A percentile compares a stretch with the other conserved stretches of the same genome.
These are phyloP conservation scores for Pogostemon cablin DNA, from an alignment of 257 asterid species.

Conservation along the genomic window DNA sequence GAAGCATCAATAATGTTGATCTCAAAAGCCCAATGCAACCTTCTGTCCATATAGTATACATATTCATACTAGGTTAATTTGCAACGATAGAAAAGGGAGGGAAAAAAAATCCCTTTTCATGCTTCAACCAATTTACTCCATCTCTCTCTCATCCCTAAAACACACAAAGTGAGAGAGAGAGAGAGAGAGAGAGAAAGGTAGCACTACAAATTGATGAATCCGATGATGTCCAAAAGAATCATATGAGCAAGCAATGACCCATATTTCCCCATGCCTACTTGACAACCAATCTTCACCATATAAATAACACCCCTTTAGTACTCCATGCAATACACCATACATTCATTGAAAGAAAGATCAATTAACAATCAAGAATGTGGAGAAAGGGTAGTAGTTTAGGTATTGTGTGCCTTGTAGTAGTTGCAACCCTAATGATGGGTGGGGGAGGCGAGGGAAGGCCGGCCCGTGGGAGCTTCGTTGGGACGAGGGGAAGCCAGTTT, in stretches of 20 bases:
- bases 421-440: slow-evolving; percentile 27
- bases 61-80: not conserved
- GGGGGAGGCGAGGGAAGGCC: slow-evolving; percentile 23
- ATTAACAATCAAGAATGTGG: slow-evolving; percentile 30
- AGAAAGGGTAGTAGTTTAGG: slow-evolving; percentile 16
- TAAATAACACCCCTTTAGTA: not conserved
- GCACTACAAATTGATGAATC: not conserved
- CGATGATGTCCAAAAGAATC: not conserved
- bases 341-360: not conserved
- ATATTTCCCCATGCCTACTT: slow-evolving; percentile 28
- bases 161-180: no score
- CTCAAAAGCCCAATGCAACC: no score
- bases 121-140: not conserved
- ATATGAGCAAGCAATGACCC: slow-evolving; percentile 29
- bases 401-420: slow-evolving; percentile 17
- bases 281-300: slow-evolving; percentile 22
- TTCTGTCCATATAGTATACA: not conserved
- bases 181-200: no score
- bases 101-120: slow-evolving; percentile 8
- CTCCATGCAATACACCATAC: slow-evolving; percentile 7
- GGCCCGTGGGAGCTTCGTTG: slow-evolving; percentile 29
- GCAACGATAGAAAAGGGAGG: not conserved
- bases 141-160: not conserved
- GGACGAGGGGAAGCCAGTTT: slow-evolving; percentile 45
- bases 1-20: no score